Percentiles rank a stretch among this genome's conserved stretches.
Evolutionary conservation across 768 basidiomycete species (phyloP).

Genomic region (Aureoboletus auriporus): DNA sequence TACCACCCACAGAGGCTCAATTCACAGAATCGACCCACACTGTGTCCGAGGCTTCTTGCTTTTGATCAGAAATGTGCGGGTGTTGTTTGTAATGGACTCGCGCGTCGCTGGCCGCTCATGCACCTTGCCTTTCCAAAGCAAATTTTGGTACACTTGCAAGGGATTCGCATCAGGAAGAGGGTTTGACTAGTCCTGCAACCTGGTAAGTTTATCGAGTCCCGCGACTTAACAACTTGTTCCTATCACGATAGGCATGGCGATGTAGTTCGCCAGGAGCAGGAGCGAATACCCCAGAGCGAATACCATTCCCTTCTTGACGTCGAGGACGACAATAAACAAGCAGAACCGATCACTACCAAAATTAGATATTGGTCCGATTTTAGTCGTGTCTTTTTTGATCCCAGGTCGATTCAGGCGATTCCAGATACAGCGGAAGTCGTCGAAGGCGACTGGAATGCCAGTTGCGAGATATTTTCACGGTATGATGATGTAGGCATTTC

Average conservation of each 20-base stretch:
- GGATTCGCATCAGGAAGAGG: slow-evolving; percentile 33
- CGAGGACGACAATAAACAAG: slow-evolving; percentile 13
- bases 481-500: slow-evolving; percentile 50
- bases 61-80: slow-evolving; percentile 63
- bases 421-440: slow-evolving; percentile 51
- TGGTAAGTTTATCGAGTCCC: slow-evolving; percentile 12
- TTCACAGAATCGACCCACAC: slow-evolving; percentile 34
- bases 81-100: slow-evolving; percentile 1
- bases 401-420: slow-evolving; percentile 60
- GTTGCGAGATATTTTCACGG: slow-evolving; percentile 47
- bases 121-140: slow-evolving; percentile 34
- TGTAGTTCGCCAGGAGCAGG: slow-evolving; percentile 48
- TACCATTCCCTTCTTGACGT: slow-evolving; percentile 48
- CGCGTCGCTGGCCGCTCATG: slow-evolving; percentile 3
- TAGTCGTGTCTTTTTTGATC: slow-evolving; percentile 53
- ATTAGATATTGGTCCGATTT: slow-evolving; percentile 52
- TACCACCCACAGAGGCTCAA: background rate
- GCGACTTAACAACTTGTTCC: background rate
- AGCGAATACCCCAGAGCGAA: slow-evolving; percentile 46
- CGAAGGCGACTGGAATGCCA: slow-evolving; percentile 54
- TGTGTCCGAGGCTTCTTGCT: slow-evolving; percentile 59
- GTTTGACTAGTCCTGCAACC: slow-evolving; percentile 11
- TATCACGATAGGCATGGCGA: slow-evolving; percentile 42
- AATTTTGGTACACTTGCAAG: slow-evolving; percentile 61
- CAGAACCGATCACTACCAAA: slow-evolving; percentile 14